Conservation (phyloP, 2,329 filamentous ascomycete species). For the Fusarium solani-melongenae region DNA sequence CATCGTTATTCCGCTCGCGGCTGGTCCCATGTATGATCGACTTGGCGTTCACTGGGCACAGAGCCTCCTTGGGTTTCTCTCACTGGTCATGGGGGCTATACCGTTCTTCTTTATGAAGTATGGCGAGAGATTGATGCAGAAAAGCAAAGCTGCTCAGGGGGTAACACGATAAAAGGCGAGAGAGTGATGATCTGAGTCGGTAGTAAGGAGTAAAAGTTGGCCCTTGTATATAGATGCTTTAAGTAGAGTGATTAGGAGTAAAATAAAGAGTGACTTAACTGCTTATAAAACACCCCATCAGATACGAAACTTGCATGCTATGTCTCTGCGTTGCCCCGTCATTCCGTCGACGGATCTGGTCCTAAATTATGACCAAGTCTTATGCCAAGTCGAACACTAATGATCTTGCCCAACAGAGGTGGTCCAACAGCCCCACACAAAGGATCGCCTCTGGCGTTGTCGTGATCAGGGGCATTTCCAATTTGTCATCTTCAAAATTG, state of each 20-base stretch:
- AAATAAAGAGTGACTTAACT: not conserved
- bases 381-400: not conserved
- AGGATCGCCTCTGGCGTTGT: not conserved
- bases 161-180: not conserved
- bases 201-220: not conserved
- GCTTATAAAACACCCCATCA: not conserved
- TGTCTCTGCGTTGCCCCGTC: not conserved
- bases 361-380: not conserved
- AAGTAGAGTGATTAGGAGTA: not conserved
- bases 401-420: not conserved
- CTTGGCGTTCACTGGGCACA: conserved; percentile 51
- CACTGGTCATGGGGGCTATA: conserved; percentile 45
- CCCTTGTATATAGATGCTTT: not conserved
- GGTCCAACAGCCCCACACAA: not conserved
- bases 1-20: conserved; percentile 47
- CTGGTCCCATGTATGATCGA: conserved; percentile 46
- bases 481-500: not conserved
- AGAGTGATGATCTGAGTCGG: not conserved
- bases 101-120: conserved; percentile 48
- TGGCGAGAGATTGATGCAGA: conserved; percentile 43
- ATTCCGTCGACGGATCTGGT: not conserved
- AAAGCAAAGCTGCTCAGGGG: conserved; percentile 39
- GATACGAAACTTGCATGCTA: not conserved
- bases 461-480: not conserved
- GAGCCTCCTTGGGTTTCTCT: conserved; percentile 47